These are phyloP conservation scores for Scedosporium aurantiacum DNA, from an alignment of 2,329 filamentous ascomycete genomes.

Conservation along the genomic window DNA sequence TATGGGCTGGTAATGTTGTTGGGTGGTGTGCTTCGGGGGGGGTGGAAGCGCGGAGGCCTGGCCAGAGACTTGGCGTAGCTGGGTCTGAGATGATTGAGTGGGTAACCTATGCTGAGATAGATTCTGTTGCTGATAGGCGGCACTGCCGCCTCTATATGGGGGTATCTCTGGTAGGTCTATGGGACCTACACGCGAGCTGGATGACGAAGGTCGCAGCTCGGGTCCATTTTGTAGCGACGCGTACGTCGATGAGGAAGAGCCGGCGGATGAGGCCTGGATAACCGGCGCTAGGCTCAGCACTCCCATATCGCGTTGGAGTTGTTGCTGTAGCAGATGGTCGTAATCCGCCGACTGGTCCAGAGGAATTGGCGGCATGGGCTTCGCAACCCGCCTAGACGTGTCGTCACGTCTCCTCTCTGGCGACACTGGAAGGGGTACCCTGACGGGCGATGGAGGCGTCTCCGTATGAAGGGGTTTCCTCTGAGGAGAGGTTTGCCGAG, in stretches of 20 bases:
- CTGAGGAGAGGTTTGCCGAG: constrained; percentile 50
- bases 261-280: constrained; percentile 14
- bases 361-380: background rate
- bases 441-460: constrained; percentile 40
- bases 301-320: constrained; percentile 52
- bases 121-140: constrained; percentile 12
- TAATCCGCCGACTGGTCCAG: constrained; percentile 42
- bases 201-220: constrained; percentile 20
- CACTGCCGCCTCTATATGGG: constrained; percentile 32
- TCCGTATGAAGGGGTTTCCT: constrained; percentile 36
- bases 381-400: constrained; percentile 11
- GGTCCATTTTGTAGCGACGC: constrained; percentile 19
- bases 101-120: constrained; percentile 16
- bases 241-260: constrained; percentile 17
- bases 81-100: constrained; percentile 12
- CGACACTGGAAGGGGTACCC: constrained; percentile 49
- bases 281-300: constrained; percentile 38
- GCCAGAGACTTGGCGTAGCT: constrained; percentile 11
- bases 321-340: constrained; percentile 48
- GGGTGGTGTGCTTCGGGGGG: background rate
- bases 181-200: constrained; percentile 26
- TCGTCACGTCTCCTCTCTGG: constrained; percentile 33
- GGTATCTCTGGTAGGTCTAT: constrained; percentile 44
- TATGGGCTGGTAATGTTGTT: constrained; percentile 1
- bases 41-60: constrained; percentile 9